Base-by-base conservation (phyloP, 2,329 filamentous ascomycete species). In the Ophiostoma sp. region DNA sequence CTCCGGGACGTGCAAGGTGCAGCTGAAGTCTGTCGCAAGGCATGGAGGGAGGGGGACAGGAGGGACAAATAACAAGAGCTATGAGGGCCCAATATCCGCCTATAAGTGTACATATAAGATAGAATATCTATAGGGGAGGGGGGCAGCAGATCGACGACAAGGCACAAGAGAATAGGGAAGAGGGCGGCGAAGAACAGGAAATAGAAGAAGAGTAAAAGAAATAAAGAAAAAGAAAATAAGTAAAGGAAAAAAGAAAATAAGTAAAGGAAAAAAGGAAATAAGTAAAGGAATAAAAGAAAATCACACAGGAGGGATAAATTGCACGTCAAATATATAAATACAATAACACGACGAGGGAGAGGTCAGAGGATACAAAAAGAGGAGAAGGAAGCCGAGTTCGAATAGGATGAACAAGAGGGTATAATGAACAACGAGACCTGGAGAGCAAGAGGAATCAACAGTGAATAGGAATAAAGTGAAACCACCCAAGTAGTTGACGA, bases 1-100 rank as follows among this genome's bases (percentile, higher is more conserved):
- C 47, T 49, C 49, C n/a, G 66, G 27, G 65, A 65, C 38, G 66
- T 68, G 68, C 62, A 68, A 47, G 44, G n/a, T 2, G 40, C 55
- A 69, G 69, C 69, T 71, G 69, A 71, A 71, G 64, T 64, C 36
- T 45, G 69, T 67, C 52, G 44, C 58, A n/a, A 69, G 68, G 66
- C 68, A 69, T 66, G 69, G 69, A 16, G 44, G 69, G 69, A 16
- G 44, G 42, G 42, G 27, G 16, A 42, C n/a, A 44, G 36, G 52
- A 41, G 41, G 27, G 27, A 14, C 45, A 62, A 14, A 6, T 3
- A 11, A 55, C n/a, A 41, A 16, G 11, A 44, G 62, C 55, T 40
- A 7, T 60, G 55, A 60, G 55, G 55, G 55, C 27, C 47, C 47
- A 40, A 41, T 2, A 41, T 65, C 38, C 58, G 47, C 38, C 38